These are phyloP conservation scores for Datisca glomerata DNA, from an alignment of 306 rosid species.

Conservation along the genomic window DNA sequence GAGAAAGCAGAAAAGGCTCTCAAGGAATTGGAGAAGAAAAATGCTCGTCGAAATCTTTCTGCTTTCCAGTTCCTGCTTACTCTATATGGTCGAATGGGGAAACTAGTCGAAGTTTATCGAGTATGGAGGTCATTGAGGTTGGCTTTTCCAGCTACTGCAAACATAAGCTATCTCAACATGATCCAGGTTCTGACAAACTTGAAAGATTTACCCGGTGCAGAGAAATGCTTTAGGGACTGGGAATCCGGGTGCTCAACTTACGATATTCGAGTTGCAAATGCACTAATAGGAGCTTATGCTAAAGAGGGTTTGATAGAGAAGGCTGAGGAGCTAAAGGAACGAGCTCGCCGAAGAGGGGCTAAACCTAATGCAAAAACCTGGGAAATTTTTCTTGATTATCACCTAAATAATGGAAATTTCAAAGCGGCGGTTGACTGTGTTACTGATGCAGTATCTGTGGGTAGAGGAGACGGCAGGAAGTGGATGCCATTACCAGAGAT, in stretches of 20 bases:
- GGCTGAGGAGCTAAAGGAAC: slow-evolving; percentile 57
- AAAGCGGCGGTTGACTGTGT: slow-evolving; percentile 49
- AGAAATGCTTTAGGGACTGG: slow-evolving; percentile 78
- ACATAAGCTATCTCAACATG: slow-evolving; percentile 82
- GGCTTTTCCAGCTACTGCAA: slow-evolving; percentile 70
- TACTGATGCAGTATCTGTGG: slow-evolving; percentile 46
- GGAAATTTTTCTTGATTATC: slow-evolving; percentile 58
- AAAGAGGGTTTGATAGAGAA: slow-evolving; percentile 48
- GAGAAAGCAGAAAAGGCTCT: slow-evolving; percentile 72
- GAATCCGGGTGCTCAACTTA: slow-evolving; percentile 45
- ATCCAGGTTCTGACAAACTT: slow-evolving; percentile 58
- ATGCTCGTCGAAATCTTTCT: slow-evolving; percentile 35
- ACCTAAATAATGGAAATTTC: slow-evolving; percentile 44
- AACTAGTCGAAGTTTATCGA: slow-evolving; percentile 55
- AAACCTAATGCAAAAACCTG: slow-evolving; percentile 71
- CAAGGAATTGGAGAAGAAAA: slow-evolving; percentile 77
- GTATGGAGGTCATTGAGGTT: slow-evolving; percentile 87
- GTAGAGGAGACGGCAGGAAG: slow-evolving; percentile 60
- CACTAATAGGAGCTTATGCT: slow-evolving; percentile 49
- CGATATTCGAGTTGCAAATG: slow-evolving; percentile 77
- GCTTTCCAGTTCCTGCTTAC: slow-evolving; percentile 81
- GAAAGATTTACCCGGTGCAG: slow-evolving; percentile 85
- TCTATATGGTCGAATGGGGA: slow-evolving; percentile 57
- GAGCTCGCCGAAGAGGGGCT: slow-evolving; percentile 58
- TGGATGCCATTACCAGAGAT: slow-evolving; percentile 47